phyloP scores from a whole-genome alignment of 1,284 basidiomycete genomes.

The Pseudozyma sp. region DNA sequence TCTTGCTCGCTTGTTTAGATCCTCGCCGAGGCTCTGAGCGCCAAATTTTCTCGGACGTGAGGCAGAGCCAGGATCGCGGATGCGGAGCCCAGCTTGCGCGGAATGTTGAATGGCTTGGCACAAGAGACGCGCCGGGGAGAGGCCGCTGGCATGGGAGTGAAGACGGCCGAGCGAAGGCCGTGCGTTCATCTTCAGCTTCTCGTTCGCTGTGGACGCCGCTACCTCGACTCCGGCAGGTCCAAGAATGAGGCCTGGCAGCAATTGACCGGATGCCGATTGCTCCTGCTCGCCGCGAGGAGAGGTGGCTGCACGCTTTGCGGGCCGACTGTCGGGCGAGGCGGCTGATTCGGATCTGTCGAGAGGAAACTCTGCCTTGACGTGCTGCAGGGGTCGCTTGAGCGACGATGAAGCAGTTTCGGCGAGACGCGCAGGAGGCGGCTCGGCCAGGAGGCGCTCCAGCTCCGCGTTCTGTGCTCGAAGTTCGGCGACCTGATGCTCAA shows the following conservation, averaged over 20 bases:
- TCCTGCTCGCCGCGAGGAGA: slow-evolving; percentile 15
- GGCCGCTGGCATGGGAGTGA: slow-evolving; percentile 45
- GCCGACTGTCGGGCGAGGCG: slow-evolving; percentile 17
- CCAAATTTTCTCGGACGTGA: slow-evolving; percentile 12
- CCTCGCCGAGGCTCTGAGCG: slow-evolving; percentile 30
- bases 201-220: slow-evolving; percentile 3
- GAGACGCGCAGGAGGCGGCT: slow-evolving; percentile 10
- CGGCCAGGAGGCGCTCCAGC: slow-evolving; percentile 27
- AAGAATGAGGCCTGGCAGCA: slow-evolving; percentile 31
- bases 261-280: not conserved
- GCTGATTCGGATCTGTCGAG: slow-evolving; percentile 22
- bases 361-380: slow-evolving; percentile 34
- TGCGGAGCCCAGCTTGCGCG: slow-evolving; percentile 39
- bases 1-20: slow-evolving; percentile 23
- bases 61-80: slow-evolving; percentile 37
- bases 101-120: slow-evolving; percentile 54
- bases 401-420: slow-evolving; percentile 5
- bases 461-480: slow-evolving; percentile 42
- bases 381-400: slow-evolving; percentile 34
- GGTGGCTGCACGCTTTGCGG: slow-evolving; percentile 23
- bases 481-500: slow-evolving; percentile 43
- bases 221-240: slow-evolving; percentile 37
- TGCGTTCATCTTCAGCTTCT: not conserved
- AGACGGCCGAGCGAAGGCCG: slow-evolving; percentile 32
- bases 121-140: slow-evolving; percentile 45